Evolutionary conservation across 2,329 filamentous ascomycete genomes (phyloP), one percentile per base, ranked within the genome.

Genomic region (Raffaelea ambrosiae): DNA sequence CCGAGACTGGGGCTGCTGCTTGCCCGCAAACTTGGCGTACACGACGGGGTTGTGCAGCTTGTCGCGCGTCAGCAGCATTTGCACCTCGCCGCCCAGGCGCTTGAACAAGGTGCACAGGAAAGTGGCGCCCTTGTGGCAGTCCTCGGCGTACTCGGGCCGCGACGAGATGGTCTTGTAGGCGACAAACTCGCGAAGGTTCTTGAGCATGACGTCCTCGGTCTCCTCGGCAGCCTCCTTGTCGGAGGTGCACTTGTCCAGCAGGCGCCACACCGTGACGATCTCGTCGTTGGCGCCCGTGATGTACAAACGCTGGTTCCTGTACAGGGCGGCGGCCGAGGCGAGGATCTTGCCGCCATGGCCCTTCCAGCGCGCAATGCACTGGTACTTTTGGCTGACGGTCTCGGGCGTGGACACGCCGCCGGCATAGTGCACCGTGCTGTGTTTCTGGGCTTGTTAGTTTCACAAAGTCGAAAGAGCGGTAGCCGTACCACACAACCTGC

Each of bases 281-380:
- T 89, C 84, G 64, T 98, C 93, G 58, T 95, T 98, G 43, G 88
- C 90, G 9, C 93, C 93, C 0, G 91, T 96, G 44, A 95, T 88
- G 61, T 88, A 93, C n/a, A 93, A 79, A n/a, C 85, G 79, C 50
- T 86, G 79, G 44, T 79, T 77, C 26, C 84, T 77, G 61, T 84
- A 79, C 1, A 71, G 80, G 1, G 84, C 84, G 18, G 85, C 78
- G 0, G 87, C 84, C 0, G 91, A 96, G 3, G 91, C 84, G 14
- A 98, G 73, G 38, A 97, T 86, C 53, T 93, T 85, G 42, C 88
- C 91, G 35, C 88, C 71, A 59, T 98, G 91, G 0, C 90, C 91
- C 48, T 51, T 61, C 62, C 57, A 67, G 20, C 63, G 59, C 44
- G 55, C 58, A 19, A 64, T 48, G 51, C 63, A 60, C 48, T 60